Evolutionary conservation across 306 rosid genomes (phyloP).

Genomic region (Quercus mongolica): DNA sequence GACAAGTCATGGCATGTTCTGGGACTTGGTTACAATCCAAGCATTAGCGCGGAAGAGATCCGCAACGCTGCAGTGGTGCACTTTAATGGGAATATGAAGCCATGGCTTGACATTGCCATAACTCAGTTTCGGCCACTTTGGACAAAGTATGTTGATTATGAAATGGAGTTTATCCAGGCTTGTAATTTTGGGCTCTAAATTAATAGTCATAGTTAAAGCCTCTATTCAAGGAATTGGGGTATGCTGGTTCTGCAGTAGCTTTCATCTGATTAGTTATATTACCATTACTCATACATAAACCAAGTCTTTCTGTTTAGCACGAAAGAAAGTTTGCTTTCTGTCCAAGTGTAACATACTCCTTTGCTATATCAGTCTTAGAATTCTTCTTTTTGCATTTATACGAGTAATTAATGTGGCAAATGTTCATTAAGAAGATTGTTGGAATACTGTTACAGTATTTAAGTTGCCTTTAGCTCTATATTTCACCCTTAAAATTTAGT

Average conservation of each 20-base stretch:
- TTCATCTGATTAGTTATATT: slow-evolving; percentile 23
- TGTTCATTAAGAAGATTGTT: slow-evolving; percentile 15
- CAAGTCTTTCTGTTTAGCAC: slow-evolving; percentile 24
- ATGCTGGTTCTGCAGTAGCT: slow-evolving; percentile 28
- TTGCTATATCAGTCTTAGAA: slow-evolving; percentile 34
- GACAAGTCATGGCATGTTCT: slow-evolving; percentile 92
- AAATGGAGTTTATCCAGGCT: slow-evolving; percentile 72
- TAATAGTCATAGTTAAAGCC: slow-evolving; percentile 1
- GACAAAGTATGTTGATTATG: slow-evolving; percentile 78
- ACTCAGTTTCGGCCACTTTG: slow-evolving; percentile 73
- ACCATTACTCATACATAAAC: slow-evolving; percentile 29
- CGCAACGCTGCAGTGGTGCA: slow-evolving; percentile 82
- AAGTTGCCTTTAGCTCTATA: slow-evolving; percentile 12
- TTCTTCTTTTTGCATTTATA: slow-evolving; percentile 30
- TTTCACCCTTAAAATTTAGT: not conserved
- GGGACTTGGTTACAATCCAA: slow-evolving; percentile 89
- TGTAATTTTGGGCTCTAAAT: slow-evolving; percentile 75
- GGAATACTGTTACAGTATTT: slow-evolving; percentile 4
- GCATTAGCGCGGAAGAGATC: slow-evolving; percentile 77
- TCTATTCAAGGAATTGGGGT: slow-evolving; percentile 20
- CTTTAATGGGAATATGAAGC: slow-evolving; percentile 87
- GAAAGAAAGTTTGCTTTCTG: slow-evolving; percentile 37
- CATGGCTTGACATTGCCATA: slow-evolving; percentile 94
- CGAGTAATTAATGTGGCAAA: slow-evolving; percentile 13
- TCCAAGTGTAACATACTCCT: slow-evolving; percentile 53